Conservation (phyloP, 2,329 filamentous ascomycete species). For the Lachnellula willkommii region DNA sequence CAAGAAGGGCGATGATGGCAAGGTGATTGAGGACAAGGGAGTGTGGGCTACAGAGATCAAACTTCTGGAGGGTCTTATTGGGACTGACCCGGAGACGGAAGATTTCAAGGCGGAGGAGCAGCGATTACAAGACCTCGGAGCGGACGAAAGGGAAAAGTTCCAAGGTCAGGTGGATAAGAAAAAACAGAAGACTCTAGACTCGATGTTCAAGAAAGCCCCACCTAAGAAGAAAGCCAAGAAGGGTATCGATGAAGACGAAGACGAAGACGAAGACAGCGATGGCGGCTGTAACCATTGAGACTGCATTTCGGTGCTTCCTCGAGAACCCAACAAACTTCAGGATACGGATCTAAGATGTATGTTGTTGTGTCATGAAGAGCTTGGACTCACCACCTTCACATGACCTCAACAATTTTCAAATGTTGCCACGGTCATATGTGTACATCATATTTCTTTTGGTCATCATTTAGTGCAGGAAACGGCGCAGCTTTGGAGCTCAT, state of each 20-base stretch:
- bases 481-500: too few relatives aligned
- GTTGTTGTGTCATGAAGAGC: too few relatives aligned
- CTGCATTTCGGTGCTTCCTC: too few relatives aligned
- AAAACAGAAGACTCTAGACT: constrained; percentile 32
- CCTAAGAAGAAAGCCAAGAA: constrained; percentile 36
- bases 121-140: constrained; percentile 62
- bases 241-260: constrained; percentile 23
- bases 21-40: constrained; percentile 67
- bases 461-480: too few relatives aligned
- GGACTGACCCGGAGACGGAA: constrained; percentile 69
- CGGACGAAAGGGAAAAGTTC: constrained; percentile 65
- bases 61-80: constrained; percentile 80
- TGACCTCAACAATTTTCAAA: too few relatives aligned
- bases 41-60: constrained; percentile 96
- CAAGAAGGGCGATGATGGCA: constrained; percentile 57
- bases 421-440: too few relatives aligned
- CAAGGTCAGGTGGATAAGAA: constrained; percentile 67
- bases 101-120: constrained; percentile 64
- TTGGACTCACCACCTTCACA: too few relatives aligned
- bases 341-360: too few relatives aligned
- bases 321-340: too few relatives aligned
- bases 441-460: too few relatives aligned
- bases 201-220: constrained; percentile 34
- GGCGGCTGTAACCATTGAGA: constrained; percentile 26
- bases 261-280: constrained; percentile 18